Evolutionary conservation across 176 grass and related monocot genomes (phyloP).

Genomic region (Cocos nucifera): DNA sequence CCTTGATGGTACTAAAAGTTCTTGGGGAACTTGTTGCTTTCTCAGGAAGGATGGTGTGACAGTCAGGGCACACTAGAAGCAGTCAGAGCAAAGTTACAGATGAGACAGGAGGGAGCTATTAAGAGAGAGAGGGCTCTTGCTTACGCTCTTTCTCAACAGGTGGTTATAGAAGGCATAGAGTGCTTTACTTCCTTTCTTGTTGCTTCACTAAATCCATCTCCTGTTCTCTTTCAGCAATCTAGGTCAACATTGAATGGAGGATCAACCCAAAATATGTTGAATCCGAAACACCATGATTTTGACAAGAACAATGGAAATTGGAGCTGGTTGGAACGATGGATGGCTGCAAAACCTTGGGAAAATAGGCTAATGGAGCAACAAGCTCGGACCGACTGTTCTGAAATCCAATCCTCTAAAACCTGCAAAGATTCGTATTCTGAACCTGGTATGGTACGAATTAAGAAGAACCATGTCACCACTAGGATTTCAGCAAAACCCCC

Average conservation of each 20-base stretch:
- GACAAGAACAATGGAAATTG: constrained; percentile 1
- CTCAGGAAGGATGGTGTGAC: constrained; percentile 96
- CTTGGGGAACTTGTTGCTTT: not conserved
- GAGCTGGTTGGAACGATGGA: constrained; percentile 14
- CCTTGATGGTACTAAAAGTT: too few relatives aligned
- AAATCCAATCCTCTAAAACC: constrained; percentile 22
- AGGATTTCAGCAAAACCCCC: constrained; percentile 54
- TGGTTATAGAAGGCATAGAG: not conserved
- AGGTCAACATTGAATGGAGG: not conserved
- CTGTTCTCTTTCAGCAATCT: not conserved
- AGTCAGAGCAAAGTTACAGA: constrained; percentile 70
- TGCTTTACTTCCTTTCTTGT: too few relatives aligned
- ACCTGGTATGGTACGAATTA: constrained; percentile 47
- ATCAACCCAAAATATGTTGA: not conserved
- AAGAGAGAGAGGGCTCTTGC: constrained; percentile 80
- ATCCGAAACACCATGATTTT: not conserved
- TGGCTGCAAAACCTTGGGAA: constrained; percentile 16
- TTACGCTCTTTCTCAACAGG: constrained; percentile 60
- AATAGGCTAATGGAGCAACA: constrained; percentile 9
- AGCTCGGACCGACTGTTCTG: constrained; percentile 2
- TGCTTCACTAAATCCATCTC: too few relatives aligned
- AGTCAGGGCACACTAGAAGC: constrained; percentile 69
- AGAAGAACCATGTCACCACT: constrained; percentile 63
- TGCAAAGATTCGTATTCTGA: constrained; percentile 52
- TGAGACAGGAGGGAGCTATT: constrained; percentile 68